Conservation (phyloP, 2,329 filamentous ascomycete genomes). For the Aspergillus proliferans region DNA sequence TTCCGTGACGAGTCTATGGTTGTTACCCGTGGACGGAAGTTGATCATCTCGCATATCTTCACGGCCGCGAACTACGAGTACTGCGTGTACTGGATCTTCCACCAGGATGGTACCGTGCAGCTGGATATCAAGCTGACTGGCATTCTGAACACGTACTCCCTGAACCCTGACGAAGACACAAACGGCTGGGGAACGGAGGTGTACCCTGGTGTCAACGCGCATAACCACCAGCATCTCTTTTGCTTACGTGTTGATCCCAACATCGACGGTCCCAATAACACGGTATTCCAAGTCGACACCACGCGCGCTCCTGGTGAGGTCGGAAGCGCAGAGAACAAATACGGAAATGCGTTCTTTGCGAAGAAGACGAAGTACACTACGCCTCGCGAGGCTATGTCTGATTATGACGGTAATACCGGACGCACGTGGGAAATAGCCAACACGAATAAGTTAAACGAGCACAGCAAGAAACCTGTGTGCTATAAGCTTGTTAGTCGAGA, state of each 20-base stretch:
- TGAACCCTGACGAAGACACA: slow-evolving; percentile 73
- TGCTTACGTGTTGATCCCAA: slow-evolving; percentile 82
- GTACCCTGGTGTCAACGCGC: slow-evolving; percentile 83
- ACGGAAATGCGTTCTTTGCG: slow-evolving; percentile 86
- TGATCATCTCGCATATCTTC: slow-evolving; percentile 86
- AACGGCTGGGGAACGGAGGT: slow-evolving; percentile 88
- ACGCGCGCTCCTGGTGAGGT: slow-evolving; percentile 64
- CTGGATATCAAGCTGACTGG: slow-evolving; percentile 87
- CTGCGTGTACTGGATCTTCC: slow-evolving; percentile 80
- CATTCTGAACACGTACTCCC: slow-evolving; percentile 84
- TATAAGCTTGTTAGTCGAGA: slow-evolving; percentile 91
- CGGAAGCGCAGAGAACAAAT: slow-evolving; percentile 74
- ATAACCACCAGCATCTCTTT: slow-evolving; percentile 95
- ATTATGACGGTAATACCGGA: slow-evolving; percentile 73
- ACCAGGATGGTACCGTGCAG: slow-evolving; percentile 87
- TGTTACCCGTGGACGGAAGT: slow-evolving; percentile 77
- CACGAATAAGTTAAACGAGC: slow-evolving; percentile 73
- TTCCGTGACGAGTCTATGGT: slow-evolving; percentile 85
- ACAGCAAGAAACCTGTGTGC: slow-evolving; percentile 74
- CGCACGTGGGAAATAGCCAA: slow-evolving; percentile 91
- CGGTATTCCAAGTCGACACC: slow-evolving; percentile 77
- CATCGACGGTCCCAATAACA: slow-evolving; percentile 78
- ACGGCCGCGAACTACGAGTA: slow-evolving; percentile 97
- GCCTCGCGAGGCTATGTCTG: slow-evolving; percentile 60
- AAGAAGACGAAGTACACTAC: slow-evolving; percentile 75